A percentile compares a stretch with the other conserved stretches of the same genome.
Evolutionary conservation across 768 basidiomycete species (phyloP).

Genomic region (Tylopilus intermedius): DNA sequence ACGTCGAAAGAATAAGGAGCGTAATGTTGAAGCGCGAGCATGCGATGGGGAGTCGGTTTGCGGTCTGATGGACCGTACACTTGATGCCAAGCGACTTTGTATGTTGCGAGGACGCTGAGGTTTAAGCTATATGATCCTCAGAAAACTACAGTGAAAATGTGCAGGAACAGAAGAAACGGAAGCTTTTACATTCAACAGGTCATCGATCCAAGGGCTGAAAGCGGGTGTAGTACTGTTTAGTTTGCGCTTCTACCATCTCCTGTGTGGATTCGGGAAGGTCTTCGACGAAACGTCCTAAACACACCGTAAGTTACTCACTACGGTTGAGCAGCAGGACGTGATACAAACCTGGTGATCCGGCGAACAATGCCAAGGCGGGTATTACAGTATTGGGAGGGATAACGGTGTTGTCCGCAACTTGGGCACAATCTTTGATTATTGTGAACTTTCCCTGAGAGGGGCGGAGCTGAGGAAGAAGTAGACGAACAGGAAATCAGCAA

Average conservation of each 20-base stretch:
- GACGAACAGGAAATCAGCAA: constrained; percentile 6
- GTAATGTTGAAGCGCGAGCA: too few species aligned
- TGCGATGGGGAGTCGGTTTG: too few species aligned
- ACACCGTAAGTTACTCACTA: not conserved
- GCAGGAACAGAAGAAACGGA: not conserved
- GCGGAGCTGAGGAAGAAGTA: not conserved
- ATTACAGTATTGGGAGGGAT: constrained; percentile 90
- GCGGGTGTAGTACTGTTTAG: constrained; percentile 80
- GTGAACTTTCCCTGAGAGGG: constrained; percentile 81
- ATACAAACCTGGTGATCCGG: constrained; percentile 79
- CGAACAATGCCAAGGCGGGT: constrained; percentile 79
- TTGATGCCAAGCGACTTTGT: too few species aligned
- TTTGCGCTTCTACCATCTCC: constrained; percentile 80
- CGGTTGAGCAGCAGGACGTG: not conserved
- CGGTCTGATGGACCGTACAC: too few species aligned
- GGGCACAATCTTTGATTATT: constrained; percentile 93
- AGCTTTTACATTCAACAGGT: not conserved
- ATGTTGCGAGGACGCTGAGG: too few species aligned
- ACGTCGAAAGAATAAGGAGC: too few species aligned
- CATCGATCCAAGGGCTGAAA: constrained; percentile 61
- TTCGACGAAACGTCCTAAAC: constrained; percentile 68
- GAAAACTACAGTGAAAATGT: not conserved
- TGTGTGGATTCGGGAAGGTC: constrained; percentile 93
- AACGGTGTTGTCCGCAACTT: constrained; percentile 84
- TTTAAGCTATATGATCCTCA: too few species aligned